Base-by-base conservation (phyloP, 2,329 filamentous ascomycete species). In the Aspergillus pseudoterreus region DNA sequence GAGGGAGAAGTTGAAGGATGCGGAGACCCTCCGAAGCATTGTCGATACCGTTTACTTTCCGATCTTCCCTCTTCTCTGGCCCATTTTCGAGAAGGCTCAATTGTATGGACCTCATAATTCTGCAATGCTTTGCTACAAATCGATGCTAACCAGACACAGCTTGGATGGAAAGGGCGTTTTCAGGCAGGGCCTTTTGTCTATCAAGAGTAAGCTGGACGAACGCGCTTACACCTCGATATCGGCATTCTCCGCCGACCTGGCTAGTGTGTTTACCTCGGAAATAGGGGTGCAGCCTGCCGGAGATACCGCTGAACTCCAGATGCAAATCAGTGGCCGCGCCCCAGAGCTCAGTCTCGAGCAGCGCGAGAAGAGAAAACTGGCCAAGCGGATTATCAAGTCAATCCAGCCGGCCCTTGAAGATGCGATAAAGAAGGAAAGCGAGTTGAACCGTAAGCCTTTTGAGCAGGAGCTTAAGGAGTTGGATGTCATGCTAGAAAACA, bases 11-110 rank as follows among this genome's bases (percentile, higher is more conserved):
- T 76, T 95, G 19, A 83, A 90, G 54, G 86, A 89, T 51, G 85
- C 85, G 12, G 83, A 89, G 65, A 77, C 91, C 45, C 82, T 97
- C 62, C 84, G 84, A 59, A 84, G 86, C 54, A 86, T 96, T 63
- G 82, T 97, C 27, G 88, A 97, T 67, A 87, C 83, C 33, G 87
- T 95, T 61, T 99, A 97, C 72, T 96, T 97, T 60, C 94, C 94
- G 0, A 83, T 96, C 12, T 82, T 86, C 50, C 85, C 85, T 61
- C 74, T 95, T 46, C 79, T 99, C 19, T 81, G 80, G 64, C 87
- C 89, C 4, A 86, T 94, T 24, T 77, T 96, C 45, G 86, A 91
- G 38, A 90, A 87, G 71, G 90, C 90, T 9, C 80, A 88, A 64
- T 78, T 78, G 90, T 96, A 81, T 83, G 91, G 83, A 50, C 24